These are phyloP conservation scores for Chalciporus pseudorubinellus DNA, from an alignment of 768 basidiomycete species.

Conservation along the genomic window DNA sequence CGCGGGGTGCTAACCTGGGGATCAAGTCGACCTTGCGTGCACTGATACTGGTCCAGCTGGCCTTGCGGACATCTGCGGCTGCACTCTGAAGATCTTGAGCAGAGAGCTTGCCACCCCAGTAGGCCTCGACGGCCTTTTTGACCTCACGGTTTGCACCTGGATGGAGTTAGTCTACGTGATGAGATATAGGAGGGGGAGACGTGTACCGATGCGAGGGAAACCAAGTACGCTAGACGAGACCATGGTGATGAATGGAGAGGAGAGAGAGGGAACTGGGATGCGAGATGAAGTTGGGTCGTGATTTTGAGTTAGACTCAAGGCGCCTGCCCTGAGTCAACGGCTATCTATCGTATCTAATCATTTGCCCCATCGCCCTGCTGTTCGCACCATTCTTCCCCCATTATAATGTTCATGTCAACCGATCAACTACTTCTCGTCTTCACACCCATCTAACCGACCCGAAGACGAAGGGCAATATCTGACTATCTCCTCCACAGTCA, in stretches of 20 bases:
- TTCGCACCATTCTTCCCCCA: no score
- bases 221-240: slow-evolving; percentile 85
- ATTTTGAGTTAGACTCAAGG: slow-evolving; percentile 28
- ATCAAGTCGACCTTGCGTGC: slow-evolving; percentile 82
- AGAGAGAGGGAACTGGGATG: slow-evolving; percentile 11
- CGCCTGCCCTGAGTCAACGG: slow-evolving; percentile 35
- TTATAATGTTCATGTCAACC: slow-evolving; percentile 22
- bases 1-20: slow-evolving; percentile 61
- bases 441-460: no score
- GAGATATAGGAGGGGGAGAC: background rate
- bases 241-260: slow-evolving; percentile 42
- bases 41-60: slow-evolving; percentile 86
- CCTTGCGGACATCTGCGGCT: slow-evolving; percentile 84
- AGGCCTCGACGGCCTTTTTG: slow-evolving; percentile 97
- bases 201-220: slow-evolving; percentile 78
- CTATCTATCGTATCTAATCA: slow-evolving; percentile 20
- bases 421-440: no score
- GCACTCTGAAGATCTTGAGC: slow-evolving; percentile 85
- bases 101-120: slow-evolving; percentile 92
- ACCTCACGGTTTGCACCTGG: slow-evolving; percentile 90
- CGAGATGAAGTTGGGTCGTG: slow-evolving; percentile 7
- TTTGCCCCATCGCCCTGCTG: background rate
- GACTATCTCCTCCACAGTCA: background rate
- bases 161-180: slow-evolving; percentile 3
- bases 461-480: no score